Conservation (phyloP, 2,329 filamentous ascomycete species). For the Didymosphaeria variabile region DNA sequence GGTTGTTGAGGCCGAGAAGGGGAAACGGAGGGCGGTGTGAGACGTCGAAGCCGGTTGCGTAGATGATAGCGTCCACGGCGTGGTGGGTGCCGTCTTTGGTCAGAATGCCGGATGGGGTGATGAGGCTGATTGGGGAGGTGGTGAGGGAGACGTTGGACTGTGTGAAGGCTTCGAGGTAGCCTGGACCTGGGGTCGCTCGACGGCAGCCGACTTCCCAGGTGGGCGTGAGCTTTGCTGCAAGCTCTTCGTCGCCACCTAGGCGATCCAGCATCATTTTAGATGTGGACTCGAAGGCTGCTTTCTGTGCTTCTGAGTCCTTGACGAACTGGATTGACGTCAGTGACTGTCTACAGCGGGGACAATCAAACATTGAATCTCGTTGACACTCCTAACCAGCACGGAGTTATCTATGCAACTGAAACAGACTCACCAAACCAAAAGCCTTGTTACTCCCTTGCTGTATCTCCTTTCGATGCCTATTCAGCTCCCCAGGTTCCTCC, state of each 20-base stretch:
- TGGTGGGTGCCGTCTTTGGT: conserved; percentile 47
- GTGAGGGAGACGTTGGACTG: conserved; percentile 59
- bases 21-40: conserved; percentile 54
- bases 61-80: conserved; percentile 41
- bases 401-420: not conserved
- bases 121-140: conserved; percentile 54
- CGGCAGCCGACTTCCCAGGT: conserved; percentile 31
- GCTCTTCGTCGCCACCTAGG: conserved; percentile 10
- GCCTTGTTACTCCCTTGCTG: not conserved
- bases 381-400: no score
- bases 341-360: not conserved
- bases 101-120: conserved; percentile 56
- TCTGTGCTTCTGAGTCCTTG: not conserved
- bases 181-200: conserved; percentile 57
- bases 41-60: conserved; percentile 55
- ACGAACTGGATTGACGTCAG: not conserved
- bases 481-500: not conserved
- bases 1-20: conserved; percentile 47
- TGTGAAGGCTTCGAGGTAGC: conserved; percentile 59
- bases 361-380: no score
- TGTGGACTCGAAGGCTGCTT: conserved; percentile 18
- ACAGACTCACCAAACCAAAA: not conserved
- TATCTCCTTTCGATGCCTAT: not conserved
- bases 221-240: conserved; percentile 34
- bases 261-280: conserved; percentile 2